These are phyloP conservation scores for Euptelea pleiosperma DNA, from an alignment of 164 flowering plant species.

Conservation along the genomic window DNA sequence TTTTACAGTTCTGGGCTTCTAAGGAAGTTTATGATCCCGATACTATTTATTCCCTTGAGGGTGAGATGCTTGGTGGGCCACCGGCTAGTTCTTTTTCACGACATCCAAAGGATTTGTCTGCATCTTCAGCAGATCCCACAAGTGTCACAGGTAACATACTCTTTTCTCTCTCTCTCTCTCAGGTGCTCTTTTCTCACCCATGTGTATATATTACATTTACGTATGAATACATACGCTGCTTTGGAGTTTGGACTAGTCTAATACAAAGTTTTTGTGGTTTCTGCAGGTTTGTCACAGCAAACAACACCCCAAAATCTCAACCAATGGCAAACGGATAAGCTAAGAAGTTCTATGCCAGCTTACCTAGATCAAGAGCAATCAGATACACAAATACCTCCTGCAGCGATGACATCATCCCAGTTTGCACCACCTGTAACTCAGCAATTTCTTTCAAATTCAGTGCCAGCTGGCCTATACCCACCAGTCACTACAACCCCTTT, in stretches of 20 bases:
- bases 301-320: conserved; percentile 26
- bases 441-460: conserved; percentile 48
- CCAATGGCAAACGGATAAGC: conserved; percentile 73
- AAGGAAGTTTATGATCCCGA: conserved; percentile 92
- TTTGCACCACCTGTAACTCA: conserved; percentile 28
- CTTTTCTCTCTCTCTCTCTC: too few relatives aligned
- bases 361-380: conserved; percentile 43
- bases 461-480: conserved; percentile 32
- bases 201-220: too few relatives aligned
- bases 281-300: conserved; percentile 45
- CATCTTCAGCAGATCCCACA: conserved; percentile 35
- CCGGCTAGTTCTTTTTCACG: conserved; percentile 43
- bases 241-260: too few relatives aligned
- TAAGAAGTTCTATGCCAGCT: conserved; percentile 30
- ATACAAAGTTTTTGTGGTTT: neutral
- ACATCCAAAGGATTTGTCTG: conserved; percentile 42
- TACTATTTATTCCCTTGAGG: conserved; percentile 61
- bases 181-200: too few relatives aligned
- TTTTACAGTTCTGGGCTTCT: conserved; percentile 92
- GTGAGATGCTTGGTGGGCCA: conserved; percentile 81
- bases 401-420: conserved; percentile 31
- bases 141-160: conserved; percentile 38
- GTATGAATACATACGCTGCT: neutral
- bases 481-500: conserved; percentile 25
- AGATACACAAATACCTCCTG: conserved; percentile 40